A percentile compares a stretch with the other conserved stretches of the same genome.
Evolutionary conservation across 2,329 filamentous ascomycete genomes (phyloP).

Genomic region (Botrytis deweyae): DNA sequence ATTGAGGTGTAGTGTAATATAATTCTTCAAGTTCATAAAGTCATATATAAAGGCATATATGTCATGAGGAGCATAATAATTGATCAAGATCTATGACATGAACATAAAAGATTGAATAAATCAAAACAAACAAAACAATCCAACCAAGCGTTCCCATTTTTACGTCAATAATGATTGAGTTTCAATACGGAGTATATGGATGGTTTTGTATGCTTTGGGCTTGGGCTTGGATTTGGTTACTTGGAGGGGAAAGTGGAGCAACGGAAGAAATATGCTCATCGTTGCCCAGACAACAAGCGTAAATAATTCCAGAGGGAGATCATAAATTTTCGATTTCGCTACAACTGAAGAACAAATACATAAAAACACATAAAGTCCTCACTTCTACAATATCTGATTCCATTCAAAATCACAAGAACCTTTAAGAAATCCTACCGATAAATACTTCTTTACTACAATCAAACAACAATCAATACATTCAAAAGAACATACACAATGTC

Average conservation of each 20-base stretch:
- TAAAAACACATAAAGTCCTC: slow-evolving; percentile 15
- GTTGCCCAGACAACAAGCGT: slow-evolving; percentile 15
- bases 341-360: slow-evolving; percentile 12
- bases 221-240: background rate
- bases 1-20: background rate
- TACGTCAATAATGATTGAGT: background rate
- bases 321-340: slow-evolving; percentile 19
- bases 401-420: background rate
- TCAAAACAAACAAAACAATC: background rate
- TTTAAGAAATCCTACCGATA: background rate
- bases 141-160: background rate
- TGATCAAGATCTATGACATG: background rate
- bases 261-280: slow-evolving; percentile 11
- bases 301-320: slow-evolving; percentile 12
- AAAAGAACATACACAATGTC: slow-evolving; percentile 48
- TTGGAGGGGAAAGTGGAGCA: slow-evolving; percentile 15
- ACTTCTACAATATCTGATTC: slow-evolving; percentile 7
- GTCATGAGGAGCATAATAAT: background rate
- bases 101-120: background rate
- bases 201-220: background rate
- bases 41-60: no score
- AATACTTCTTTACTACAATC: background rate
- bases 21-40: background rate
- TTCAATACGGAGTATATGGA: background rate
- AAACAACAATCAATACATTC: background rate